A percentile compares a stretch with the other conserved stretches of the same genome.
Conservation (phyloP, 1,284 basidiomycete species). For the Rhodotorula sp. region DNA sequence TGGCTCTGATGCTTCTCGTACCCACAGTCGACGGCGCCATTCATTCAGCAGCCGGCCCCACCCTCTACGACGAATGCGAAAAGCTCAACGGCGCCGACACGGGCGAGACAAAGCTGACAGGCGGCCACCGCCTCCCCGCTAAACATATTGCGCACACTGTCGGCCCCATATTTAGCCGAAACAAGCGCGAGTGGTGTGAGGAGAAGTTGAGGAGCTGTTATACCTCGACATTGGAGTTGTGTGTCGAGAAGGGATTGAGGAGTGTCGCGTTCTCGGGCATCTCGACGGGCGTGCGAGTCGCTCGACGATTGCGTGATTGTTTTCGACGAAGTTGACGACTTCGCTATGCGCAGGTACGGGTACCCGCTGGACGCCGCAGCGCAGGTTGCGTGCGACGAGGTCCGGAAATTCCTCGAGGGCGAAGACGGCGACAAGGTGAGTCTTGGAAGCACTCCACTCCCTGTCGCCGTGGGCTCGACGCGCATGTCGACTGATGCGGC, state of each 20-base stretch:
- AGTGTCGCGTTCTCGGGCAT: constrained; percentile 66
- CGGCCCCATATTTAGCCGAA: constrained; percentile 69
- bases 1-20: neutral
- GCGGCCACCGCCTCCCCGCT: constrained; percentile 53
- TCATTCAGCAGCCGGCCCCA: constrained; percentile 75
- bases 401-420: constrained; percentile 61
- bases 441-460: neutral
- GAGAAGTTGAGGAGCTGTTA: constrained; percentile 71
- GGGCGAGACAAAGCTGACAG: constrained; percentile 79
- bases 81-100: constrained; percentile 72
- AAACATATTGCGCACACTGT: constrained; percentile 84
- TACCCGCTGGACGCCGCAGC: constrained; percentile 74
- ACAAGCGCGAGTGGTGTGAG: constrained; percentile 55
- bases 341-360: constrained; percentile 54
- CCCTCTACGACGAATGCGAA: constrained; percentile 70
- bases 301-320: no score
- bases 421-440: constrained; percentile 57
- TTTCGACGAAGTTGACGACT: no score
- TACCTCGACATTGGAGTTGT: constrained; percentile 62
- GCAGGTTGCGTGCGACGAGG: constrained; percentile 63
- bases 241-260: constrained; percentile 61
- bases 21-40: constrained; percentile 76
- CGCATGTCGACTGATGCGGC: no score
- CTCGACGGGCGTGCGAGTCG: constrained; percentile 63
- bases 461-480: no score